Base-by-base conservation (phyloP, 495 filamentous ascomycete species). In the Xylaria scruposa region DNA sequence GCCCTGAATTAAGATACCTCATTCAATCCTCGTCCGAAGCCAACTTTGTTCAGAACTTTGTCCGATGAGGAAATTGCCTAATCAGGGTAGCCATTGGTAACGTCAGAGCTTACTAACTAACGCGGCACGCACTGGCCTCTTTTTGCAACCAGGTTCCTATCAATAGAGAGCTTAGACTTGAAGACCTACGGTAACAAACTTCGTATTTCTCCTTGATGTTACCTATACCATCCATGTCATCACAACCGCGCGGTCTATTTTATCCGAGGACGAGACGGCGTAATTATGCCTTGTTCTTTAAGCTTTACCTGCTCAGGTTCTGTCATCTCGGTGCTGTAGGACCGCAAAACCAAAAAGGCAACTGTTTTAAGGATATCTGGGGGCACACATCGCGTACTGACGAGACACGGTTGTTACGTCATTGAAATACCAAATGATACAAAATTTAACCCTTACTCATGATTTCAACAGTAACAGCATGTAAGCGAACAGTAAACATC, bases 401-500 rank as follows among this genome's bases (percentile, higher is more conserved):
- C 33, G 17, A 38, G 46, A 54, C 8, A 19, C 64, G 8, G 47
- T 24, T 47, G n/a, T 66, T 66, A 49, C 63, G 63, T 49, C 51
- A 49, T 51, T 36, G 17, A 47, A 51, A 44, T 66, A 46, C 63
- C 24, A 64, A 46, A 46, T 64, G n/a, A 19, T 19, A 38, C 58
- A 60, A 38, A 38, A 60, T n/a, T 3, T 31, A 31, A 21, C 61
- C 24, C 12, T 31, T 31, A 21, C n/a, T 38, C 62, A 65, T 44
- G 62, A 47, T 31, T n/a, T 49, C 21, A 10, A 24, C 19, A 42
- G 49, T 29, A 15, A 17, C 21, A 44, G 60, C 44, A 26, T 24
- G 26, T 17, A 46, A 59, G 21, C 33, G 21, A 56, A 68, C 67
- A 68, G 67, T 61, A 70, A 70, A 70, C 67, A 70, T 62, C 29